phyloP scores from a whole-genome alignment of 140 eudicot genomes.

The Oenanthe javanica region DNA sequence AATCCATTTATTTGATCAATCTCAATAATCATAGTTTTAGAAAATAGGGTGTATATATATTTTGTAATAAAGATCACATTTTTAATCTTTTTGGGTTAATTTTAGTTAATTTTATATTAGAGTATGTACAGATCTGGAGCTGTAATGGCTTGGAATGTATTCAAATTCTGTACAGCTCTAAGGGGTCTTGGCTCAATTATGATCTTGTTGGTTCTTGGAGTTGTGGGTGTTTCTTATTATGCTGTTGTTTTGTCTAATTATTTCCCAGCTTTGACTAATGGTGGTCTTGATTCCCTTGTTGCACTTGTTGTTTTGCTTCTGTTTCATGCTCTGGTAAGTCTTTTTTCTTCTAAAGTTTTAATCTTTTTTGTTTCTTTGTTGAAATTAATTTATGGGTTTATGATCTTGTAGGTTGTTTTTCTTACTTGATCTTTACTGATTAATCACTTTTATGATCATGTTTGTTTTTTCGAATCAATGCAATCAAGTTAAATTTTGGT shows the following conservation, averaged over 20 bases:
- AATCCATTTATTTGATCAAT: not conserved
- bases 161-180: constrained; percentile 88
- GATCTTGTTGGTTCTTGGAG: constrained; percentile 86
- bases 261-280: constrained; percentile 62
- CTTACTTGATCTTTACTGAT: not conserved
- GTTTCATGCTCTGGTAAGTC: constrained; percentile 63
- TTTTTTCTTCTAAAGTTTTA: not conserved
- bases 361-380: not conserved
- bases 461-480: not conserved
- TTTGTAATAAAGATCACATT: not conserved
- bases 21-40: not conserved
- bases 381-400: not conserved
- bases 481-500: not conserved
- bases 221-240: constrained; percentile 88
- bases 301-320: constrained; percentile 51
- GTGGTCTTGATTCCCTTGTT: constrained; percentile 65
- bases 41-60: not conserved
- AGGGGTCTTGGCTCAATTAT: constrained; percentile 93
- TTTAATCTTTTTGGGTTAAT: constrained; percentile 4
- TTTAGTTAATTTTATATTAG: not conserved
- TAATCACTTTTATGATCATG: not conserved
- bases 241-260: constrained; percentile 82
- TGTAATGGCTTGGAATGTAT: constrained; percentile 98
- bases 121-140: constrained; percentile 94
- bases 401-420: not conserved